These are phyloP conservation scores for Cucumis cinereus DNA, from an alignment of 306 rosid species.

Conservation along the genomic window DNA sequence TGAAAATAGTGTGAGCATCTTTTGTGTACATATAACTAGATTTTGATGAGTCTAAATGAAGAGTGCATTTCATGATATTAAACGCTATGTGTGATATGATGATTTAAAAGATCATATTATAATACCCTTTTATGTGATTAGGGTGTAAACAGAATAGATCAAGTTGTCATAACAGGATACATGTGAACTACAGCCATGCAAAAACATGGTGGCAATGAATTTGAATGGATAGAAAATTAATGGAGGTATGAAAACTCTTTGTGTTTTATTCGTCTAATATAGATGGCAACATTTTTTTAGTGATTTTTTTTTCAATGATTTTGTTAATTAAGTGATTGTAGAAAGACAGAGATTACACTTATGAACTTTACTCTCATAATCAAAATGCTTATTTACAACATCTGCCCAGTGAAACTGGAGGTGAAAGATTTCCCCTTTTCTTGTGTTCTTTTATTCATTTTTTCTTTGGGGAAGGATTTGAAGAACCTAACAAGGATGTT, in stretches of 20 bases:
- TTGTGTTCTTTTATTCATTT: neutral
- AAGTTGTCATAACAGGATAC: neutral
- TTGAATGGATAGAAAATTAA: neutral
- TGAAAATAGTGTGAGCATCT: neutral
- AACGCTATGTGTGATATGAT: too few species aligned
- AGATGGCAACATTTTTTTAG: neutral
- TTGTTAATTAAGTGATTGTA: neutral
- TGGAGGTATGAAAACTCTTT: neutral
- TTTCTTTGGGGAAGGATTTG: neutral
- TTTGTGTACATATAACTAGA: neutral
- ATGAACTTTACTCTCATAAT: neutral
- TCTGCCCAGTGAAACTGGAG: neutral
- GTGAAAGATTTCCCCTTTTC: neutral
- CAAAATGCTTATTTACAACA: constrained; percentile 10
- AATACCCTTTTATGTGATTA: neutral
- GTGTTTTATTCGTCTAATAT: neutral
- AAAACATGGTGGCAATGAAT: neutral
- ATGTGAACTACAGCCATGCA: constrained; percentile 2
- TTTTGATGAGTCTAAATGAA: neutral
- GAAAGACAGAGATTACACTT: neutral
- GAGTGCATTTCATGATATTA: neutral
- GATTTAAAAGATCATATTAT: neutral
- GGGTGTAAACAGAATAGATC: neutral
- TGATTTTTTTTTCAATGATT: neutral
- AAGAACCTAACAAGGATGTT: neutral